Base-by-base conservation (phyloP, 2,329 filamentous ascomycete species). In the Colletotrichum tamarilloi region DNA sequence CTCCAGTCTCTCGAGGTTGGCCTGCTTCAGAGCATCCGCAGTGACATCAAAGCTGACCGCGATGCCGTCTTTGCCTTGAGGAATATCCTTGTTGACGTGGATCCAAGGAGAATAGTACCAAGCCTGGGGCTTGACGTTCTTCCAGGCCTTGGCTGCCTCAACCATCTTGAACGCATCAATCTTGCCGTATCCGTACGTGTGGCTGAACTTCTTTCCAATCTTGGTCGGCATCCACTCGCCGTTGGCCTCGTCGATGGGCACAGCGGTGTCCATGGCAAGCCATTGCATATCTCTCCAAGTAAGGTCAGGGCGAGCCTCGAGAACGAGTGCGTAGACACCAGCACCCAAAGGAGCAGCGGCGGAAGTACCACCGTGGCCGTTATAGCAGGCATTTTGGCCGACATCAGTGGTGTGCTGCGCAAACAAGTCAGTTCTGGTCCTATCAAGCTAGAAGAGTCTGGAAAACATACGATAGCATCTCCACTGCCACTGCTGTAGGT, bases 101-200 rank as follows among this genome's bases (percentile, higher is more conserved):
- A 98, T 89, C 95, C 97, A 98, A 0, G 97, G 96, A 14, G 95
- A 97, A 82, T 93, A 95, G 82, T 89, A 95, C 96, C 97, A 99
- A 6, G 95, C 92, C 83, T 99, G 97, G 9, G 97, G 96, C 83
- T 98, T 98, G 76, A 98, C 95, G 24, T 92, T 89, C 76, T 94
- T 87, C 92, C 95, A 98, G 0, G 88, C 91, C 85, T 95, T 97
- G 68, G 97, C 95, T 67, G 89, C 91, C 79, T 98, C 92, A 19
- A 99, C 94, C 63, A 98, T 90, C 19, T 90, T 90, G 79, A 92
- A 98, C 0, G 93, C 93, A 81, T 99, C 97, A 52, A 98, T 90
- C 84, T 98, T 98, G 80, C 97, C 97, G 79, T 97, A 99, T 56
- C 96, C 97, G 84, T 93, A 99, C 59, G 94, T 95, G 81, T 99